A percentile compares a stretch with the other conserved stretches of the same genome.
Evolutionary conservation across 306 rosid genomes (phyloP).

Genomic region (Ziziphus jujuba): DNA sequence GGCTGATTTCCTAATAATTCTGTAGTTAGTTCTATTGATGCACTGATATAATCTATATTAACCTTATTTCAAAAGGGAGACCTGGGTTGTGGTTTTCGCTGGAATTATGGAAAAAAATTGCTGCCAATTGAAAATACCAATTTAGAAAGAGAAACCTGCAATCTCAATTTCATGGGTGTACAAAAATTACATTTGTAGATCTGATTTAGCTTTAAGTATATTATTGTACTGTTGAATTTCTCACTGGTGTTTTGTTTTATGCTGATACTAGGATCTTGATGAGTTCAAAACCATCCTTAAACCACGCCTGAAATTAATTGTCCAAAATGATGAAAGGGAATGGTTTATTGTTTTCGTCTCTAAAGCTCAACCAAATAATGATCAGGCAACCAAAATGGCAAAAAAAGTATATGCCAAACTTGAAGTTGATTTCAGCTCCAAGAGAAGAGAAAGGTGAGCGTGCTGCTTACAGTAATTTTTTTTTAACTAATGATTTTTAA

Average conservation of each 20-base stretch:
- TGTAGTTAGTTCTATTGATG: not conserved
- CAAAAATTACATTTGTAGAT: too few relatives aligned
- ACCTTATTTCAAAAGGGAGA: not conserved
- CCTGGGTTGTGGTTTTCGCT: not conserved
- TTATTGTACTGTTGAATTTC: slow-evolving; percentile 17
- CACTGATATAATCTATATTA: not conserved
- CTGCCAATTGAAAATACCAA: not conserved
- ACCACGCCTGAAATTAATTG: slow-evolving; percentile 93
- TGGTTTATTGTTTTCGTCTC: slow-evolving; percentile 97
- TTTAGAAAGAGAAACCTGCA: not conserved
- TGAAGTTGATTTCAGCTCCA: slow-evolving; percentile 92
- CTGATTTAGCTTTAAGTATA: slow-evolving; percentile 11
- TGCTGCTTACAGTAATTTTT: slow-evolving; percentile 6
- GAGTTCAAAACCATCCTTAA: slow-evolving; percentile 97
- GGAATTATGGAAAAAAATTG: not conserved
- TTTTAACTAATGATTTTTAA: not conserved
- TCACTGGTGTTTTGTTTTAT: slow-evolving; percentile 24
- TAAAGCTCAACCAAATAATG: slow-evolving; percentile 85
- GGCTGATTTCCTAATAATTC: too few relatives aligned
- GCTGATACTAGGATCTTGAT: slow-evolving; percentile 76
- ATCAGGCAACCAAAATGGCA: slow-evolving; percentile 78
- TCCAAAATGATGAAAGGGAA: slow-evolving; percentile 96
- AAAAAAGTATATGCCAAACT: slow-evolving; percentile 90
- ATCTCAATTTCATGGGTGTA: not conserved
- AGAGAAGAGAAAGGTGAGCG: slow-evolving; percentile 90